Evolutionary conservation across 2,329 filamentous ascomycete genomes (phyloP).

Genomic region (Didymella arachidicola): DNA sequence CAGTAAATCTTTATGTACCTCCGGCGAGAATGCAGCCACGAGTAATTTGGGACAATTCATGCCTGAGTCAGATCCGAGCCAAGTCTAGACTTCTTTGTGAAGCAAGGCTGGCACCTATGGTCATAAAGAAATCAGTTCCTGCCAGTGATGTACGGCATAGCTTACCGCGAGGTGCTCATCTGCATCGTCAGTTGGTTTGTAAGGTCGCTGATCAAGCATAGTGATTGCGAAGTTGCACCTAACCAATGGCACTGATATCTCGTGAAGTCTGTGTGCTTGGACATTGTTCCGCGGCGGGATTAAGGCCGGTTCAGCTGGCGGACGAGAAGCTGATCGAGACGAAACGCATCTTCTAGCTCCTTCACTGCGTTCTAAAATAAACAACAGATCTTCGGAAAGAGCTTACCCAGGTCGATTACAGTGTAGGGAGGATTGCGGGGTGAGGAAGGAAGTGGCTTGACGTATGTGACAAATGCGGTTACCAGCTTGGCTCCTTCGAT

Average conservation of each 20-base stretch:
- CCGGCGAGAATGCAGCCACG: neutral
- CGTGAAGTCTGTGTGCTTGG: neutral
- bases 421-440: constrained; percentile 4
- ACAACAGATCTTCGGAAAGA: neutral
- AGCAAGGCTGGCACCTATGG: neutral
- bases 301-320: neutral
- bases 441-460: neutral
- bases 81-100: neutral
- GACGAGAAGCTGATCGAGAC: neutral
- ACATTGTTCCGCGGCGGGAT: neutral
- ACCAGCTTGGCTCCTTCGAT: neutral
- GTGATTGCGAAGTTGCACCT: neutral
- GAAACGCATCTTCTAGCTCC: neutral
- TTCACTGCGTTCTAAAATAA: neutral
- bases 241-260: neutral
- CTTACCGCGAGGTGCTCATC: neutral
- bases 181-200: neutral
- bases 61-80: neutral
- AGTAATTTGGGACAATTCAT: constrained; percentile 5
- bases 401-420: neutral
- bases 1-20: neutral
- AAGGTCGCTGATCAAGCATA: neutral
- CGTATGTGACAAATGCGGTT: neutral
- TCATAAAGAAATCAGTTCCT: neutral
- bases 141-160: neutral